Evolutionary conservation across 495 filamentous ascomycete species (phyloP).

Genomic region (Penicillium taxi): DNA sequence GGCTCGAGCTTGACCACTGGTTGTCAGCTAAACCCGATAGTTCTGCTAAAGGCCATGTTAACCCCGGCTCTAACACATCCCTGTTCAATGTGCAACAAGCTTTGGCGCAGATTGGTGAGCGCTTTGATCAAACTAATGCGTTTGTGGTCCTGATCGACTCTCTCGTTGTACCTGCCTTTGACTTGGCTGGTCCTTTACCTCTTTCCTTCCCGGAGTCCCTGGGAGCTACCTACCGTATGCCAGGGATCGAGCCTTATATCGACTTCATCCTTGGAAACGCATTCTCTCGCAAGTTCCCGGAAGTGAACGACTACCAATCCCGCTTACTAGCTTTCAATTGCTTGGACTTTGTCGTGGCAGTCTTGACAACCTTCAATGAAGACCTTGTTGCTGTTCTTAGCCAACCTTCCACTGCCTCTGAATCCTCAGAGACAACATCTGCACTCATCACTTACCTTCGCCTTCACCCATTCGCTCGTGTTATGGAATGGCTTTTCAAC

Average conservation of each 20-base stretch:
- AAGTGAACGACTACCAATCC: slow-evolving; percentile 52
- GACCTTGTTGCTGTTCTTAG: slow-evolving; percentile 77
- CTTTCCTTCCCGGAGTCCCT: slow-evolving; percentile 82
- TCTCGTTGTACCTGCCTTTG: slow-evolving; percentile 48
- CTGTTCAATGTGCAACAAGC: slow-evolving; percentile 45
- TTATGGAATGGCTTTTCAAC: slow-evolving; percentile 97
- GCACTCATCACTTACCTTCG: slow-evolving; percentile 68
- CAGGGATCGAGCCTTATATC: slow-evolving; percentile 84
- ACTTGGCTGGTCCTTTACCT: slow-evolving; percentile 45
- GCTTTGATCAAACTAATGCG: slow-evolving; percentile 73
- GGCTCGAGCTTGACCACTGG: slow-evolving; percentile 65
- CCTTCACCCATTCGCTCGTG: slow-evolving; percentile 83
- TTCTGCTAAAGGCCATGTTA: slow-evolving; percentile 28
- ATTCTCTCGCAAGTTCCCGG: slow-evolving; percentile 53
- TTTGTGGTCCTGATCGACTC: slow-evolving; percentile 67
- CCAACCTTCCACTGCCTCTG: slow-evolving; percentile 61
- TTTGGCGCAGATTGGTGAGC: slow-evolving; percentile 52
- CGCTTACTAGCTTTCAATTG: slow-evolving; percentile 66
- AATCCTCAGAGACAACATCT: slow-evolving; percentile 60
- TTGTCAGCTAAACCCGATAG: slow-evolving; percentile 41
- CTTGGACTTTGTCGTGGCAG: slow-evolving; percentile 66
- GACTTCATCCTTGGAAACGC: slow-evolving; percentile 78
- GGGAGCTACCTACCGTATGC: slow-evolving; percentile 68
- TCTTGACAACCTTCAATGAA: slow-evolving; percentile 82
- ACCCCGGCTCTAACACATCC: slow-evolving; percentile 24